Conservation (phyloP, 1,284 basidiomycete genomes). For the Cryptococcus hybrid region DNA sequence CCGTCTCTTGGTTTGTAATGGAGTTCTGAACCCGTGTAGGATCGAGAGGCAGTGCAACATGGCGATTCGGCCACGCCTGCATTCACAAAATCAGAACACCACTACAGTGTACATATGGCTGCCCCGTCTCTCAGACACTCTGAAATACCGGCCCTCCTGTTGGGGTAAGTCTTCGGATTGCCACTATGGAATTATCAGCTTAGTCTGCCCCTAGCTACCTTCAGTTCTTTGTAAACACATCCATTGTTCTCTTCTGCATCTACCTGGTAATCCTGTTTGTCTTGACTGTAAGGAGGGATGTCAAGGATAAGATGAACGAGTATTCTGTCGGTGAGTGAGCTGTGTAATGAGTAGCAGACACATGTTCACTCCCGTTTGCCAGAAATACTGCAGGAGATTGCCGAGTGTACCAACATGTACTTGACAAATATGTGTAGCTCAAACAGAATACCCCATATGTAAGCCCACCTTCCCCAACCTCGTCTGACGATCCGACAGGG, state of each 20-base stretch:
- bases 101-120: conserved; percentile 43
- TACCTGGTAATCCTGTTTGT: conserved; percentile 84
- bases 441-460: conserved; percentile 76
- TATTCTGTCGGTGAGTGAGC: conserved; percentile 73
- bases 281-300: conserved; percentile 84
- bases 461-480: conserved; percentile 10
- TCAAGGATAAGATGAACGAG: conserved; percentile 81
- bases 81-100: conserved; percentile 30
- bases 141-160: conserved; percentile 58
- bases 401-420: conserved; percentile 73
- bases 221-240: conserved; percentile 90
- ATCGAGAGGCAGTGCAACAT: conserved; percentile 9
- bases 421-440: conserved; percentile 73
- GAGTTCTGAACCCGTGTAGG: neutral
- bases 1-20: too few species aligned
- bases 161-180: conserved; percentile 61
- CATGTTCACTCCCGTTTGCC: neutral
- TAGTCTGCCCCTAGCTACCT: conserved; percentile 62
- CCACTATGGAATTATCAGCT: neutral
- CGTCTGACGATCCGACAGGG: conserved; percentile 34
- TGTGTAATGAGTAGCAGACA: neutral
- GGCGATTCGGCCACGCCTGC: conserved; percentile 9
- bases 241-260: conserved; percentile 76
- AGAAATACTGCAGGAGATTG: conserved; percentile 88
- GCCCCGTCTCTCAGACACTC: conserved; percentile 40